Percentiles rank a stretch among this genome's conserved stretches.
These are phyloP conservation scores for Aspergillus sp. DNA, from an alignment of 2,329 filamentous ascomycete species.

Conservation along the genomic window DNA sequence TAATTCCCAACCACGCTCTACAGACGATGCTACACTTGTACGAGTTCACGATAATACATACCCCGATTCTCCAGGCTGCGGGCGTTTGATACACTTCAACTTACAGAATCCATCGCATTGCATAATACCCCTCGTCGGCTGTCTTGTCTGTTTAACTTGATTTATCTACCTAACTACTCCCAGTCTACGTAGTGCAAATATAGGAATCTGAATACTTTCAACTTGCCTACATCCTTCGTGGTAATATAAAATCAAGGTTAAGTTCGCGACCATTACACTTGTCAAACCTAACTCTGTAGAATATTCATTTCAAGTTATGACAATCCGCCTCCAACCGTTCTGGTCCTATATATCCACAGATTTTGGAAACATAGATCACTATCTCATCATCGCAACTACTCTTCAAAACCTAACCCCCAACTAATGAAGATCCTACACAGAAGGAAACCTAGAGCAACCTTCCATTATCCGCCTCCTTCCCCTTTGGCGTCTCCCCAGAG, in stretches of 20 bases:
- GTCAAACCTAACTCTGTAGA: background rate
- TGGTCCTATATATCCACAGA: background rate
- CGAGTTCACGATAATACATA: background rate
- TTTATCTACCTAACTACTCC: background rate
- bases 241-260: too few species aligned
- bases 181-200: background rate
- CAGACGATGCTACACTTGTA: background rate
- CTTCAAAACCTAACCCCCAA: background rate
- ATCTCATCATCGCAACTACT: background rate
- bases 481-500: conserved; percentile 29
- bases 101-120: background rate
- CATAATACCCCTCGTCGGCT: background rate
- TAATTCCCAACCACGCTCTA: background rate
- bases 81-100: conserved; percentile 2
- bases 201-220: background rate
- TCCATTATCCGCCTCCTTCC: conserved; percentile 32
- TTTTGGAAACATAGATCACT: background rate
- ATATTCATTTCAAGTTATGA: background rate
- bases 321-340: background rate
- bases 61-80: background rate
- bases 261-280: too few species aligned
- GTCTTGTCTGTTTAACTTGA: background rate
- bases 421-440: background rate
- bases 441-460: conserved; percentile 18
- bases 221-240: background rate